These are phyloP conservation scores for Pythium myriotylum DNA, from an alignment of 352 stramenopile genomes.

Conservation along the genomic window DNA sequence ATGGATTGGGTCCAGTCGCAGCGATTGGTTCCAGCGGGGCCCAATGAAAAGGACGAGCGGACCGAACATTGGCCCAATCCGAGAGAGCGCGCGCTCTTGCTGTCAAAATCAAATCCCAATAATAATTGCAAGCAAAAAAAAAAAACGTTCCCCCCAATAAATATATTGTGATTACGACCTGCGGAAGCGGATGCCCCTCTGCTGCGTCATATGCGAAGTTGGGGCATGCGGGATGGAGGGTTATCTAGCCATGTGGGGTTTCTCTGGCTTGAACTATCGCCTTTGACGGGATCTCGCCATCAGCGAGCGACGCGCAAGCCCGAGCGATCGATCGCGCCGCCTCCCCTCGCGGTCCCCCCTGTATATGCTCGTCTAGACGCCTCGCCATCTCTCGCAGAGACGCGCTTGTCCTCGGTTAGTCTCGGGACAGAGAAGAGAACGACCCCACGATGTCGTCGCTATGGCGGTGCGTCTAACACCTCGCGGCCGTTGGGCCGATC, in stretches of 20 bases:
- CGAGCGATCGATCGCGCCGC: constrained; percentile 4
- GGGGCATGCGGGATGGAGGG: constrained; percentile 8
- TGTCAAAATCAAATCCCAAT: too few relatives aligned
- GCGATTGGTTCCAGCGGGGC: not conserved
- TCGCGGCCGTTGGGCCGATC: too few relatives aligned
- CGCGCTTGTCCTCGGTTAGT: too few relatives aligned
- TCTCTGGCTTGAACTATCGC: constrained; percentile 32
- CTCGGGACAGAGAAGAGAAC: too few relatives aligned
- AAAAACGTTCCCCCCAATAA: too few relatives aligned
- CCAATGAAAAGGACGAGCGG: not conserved
- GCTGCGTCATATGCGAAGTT: constrained; percentile 2
- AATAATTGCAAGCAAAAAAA: too few relatives aligned
- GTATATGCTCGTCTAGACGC: not conserved
- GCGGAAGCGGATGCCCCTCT: not conserved
- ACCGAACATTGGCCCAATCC: constrained; percentile 12
- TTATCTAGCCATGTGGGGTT: constrained; percentile 14
- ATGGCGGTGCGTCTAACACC: not conserved
- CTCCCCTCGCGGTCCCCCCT: not conserved
- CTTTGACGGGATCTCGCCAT: constrained; percentile 23
- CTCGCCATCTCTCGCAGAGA: too few relatives aligned
- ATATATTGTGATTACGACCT: not conserved
- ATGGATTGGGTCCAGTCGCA: not conserved
- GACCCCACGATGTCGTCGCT: not conserved
- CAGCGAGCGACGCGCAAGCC: constrained; percentile 8
- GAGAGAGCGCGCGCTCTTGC: too few relatives aligned